Evolutionary conservation across 1,139 yeast genomes (phyloP).

Genomic region (Nematodospora anomalae): DNA sequence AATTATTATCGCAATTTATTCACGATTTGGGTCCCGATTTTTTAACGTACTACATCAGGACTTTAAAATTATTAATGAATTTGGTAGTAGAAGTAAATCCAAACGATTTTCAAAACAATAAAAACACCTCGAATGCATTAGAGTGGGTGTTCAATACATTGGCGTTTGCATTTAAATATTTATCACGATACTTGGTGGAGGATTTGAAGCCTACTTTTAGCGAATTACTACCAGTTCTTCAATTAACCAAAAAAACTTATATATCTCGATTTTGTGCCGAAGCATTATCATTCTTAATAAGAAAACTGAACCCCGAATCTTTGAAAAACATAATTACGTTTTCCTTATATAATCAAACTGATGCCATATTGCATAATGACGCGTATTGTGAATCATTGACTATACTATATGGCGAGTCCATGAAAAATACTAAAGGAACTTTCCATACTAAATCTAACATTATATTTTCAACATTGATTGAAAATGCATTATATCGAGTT

Average conservation of each 20-base stretch:
- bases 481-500: slow-evolving; percentile 28
- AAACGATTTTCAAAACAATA: slow-evolving; percentile 42
- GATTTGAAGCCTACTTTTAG: slow-evolving; percentile 71
- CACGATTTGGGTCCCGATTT: slow-evolving; percentile 95
- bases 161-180: slow-evolving; percentile 87
- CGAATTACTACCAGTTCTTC: slow-evolving; percentile 63
- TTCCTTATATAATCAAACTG: slow-evolving; percentile 50
- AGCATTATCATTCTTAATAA: slow-evolving; percentile 78
- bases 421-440: slow-evolving; percentile 68
- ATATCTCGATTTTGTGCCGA: slow-evolving; percentile 86
- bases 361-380: slow-evolving; percentile 29
- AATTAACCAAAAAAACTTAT: slow-evolving; percentile 53
- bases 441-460: slow-evolving; percentile 69
- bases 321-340: slow-evolving; percentile 49
- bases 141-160: slow-evolving; percentile 85
- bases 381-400: slow-evolving; percentile 58
- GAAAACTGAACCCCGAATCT: slow-evolving; percentile 59
- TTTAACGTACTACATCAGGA: slow-evolving; percentile 59
- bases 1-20: slow-evolving; percentile 78
- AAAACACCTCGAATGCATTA: slow-evolving; percentile 61
- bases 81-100: slow-evolving; percentile 51
- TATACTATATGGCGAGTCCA: slow-evolving; percentile 68
- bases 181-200: slow-evolving; percentile 60
- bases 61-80: slow-evolving; percentile 52
- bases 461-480: slow-evolving; percentile 48